These are phyloP conservation scores for Plantago lanceolata DNA, from an alignment of 305 asterid genomes.

Conservation along the genomic window DNA sequence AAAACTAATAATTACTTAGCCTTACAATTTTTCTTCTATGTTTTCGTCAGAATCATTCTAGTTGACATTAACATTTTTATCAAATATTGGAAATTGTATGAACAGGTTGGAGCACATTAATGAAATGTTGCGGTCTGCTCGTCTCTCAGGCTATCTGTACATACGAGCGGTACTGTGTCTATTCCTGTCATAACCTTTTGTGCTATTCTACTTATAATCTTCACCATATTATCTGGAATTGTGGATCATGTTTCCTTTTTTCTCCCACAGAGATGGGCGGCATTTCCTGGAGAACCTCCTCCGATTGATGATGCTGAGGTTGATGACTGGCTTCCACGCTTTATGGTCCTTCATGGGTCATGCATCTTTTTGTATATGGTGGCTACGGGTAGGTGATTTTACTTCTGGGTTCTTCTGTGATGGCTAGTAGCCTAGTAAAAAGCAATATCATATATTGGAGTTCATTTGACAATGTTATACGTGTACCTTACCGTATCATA, in stretches of 20 bases:
- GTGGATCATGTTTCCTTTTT: constrained; percentile 15
- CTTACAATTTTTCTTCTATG: not conserved
- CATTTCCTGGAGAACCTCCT: constrained; percentile 88
- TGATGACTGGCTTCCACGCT: constrained; percentile 94
- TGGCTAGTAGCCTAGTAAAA: too few species aligned
- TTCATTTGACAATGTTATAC: too few species aligned
- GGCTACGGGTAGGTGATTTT: constrained; percentile 55
- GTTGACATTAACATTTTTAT: constrained; percentile 1
- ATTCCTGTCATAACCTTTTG: constrained; percentile 9
- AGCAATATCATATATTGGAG: too few species aligned
- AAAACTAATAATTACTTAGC: not conserved
- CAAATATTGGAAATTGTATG: constrained; percentile 8
- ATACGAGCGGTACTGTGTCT: constrained; percentile 54
- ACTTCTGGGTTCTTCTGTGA: constrained; percentile 5
- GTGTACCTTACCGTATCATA: too few species aligned
- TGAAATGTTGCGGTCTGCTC: constrained; percentile 78
- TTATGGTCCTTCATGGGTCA: constrained; percentile 79
- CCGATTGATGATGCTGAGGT: constrained; percentile 80
- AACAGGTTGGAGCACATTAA: constrained; percentile 84
- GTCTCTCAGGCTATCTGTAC: constrained; percentile 71
- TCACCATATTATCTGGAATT: constrained; percentile 15
- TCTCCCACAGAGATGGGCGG: constrained; percentile 70
- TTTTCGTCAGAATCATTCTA: constrained; percentile 4
- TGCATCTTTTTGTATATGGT: constrained; percentile 56
- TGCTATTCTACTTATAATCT: not conserved